Conservation (phyloP, 805 yeast species). For the Kodamaea sagamina region DNA sequence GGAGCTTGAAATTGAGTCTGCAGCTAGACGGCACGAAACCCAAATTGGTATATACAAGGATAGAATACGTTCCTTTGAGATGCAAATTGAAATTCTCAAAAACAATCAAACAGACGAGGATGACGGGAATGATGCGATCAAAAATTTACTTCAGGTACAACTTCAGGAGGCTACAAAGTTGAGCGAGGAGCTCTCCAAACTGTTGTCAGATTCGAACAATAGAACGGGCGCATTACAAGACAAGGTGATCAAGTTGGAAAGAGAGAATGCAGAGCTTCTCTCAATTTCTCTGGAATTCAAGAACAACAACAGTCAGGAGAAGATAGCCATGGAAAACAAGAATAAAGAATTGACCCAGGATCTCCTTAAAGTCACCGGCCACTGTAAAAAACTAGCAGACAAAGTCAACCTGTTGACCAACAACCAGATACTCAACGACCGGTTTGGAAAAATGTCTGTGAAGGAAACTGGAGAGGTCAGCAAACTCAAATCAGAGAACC, state of each 20-base stretch:
- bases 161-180: conserved; percentile 32
- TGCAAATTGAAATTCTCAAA: conserved; percentile 11
- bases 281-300: conserved; percentile 32
- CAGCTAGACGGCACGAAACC: conserved; percentile 1
- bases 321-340: conserved; percentile 30
- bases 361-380: conserved; percentile 28
- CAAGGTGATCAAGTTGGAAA: conserved; percentile 21
- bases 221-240: conserved; percentile 22
- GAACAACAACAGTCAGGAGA: conserved; percentile 24
- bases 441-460: conserved; percentile 10
- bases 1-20: conserved; percentile 8
- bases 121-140: conserved; percentile 21
- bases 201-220: conserved; percentile 21
- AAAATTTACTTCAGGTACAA: conserved; percentile 34
- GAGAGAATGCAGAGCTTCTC: conserved; percentile 30
- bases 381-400: conserved; percentile 32
- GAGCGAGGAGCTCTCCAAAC: conserved; percentile 25
- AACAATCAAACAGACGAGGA: conserved; percentile 6
- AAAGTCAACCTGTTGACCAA: conserved; percentile 24
- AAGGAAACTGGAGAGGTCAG: conserved; percentile 3
- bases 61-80: conserved; percentile 19
- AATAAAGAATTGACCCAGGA: conserved; percentile 32
- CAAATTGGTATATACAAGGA: conserved; percentile 4
- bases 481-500: conserved; percentile 13
- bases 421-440: conserved; percentile 10